Percentiles rank a stretch among this genome's conserved stretches.
phyloP scores from a whole-genome alignment of 2,329 filamentous ascomycete genomes.

The Leptoxyphium fumago region DNA sequence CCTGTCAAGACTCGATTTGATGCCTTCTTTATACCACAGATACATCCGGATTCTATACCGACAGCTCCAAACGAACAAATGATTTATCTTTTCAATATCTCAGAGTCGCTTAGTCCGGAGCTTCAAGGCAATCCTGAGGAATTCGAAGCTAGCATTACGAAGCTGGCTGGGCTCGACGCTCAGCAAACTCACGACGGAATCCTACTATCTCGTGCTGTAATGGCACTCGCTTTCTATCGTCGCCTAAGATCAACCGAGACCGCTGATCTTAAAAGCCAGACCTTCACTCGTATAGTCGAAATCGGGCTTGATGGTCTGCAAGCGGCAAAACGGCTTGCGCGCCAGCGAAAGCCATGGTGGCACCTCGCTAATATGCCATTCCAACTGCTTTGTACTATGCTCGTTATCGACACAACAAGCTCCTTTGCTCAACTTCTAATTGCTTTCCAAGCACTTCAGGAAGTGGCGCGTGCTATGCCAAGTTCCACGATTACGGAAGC shows the following conservation, averaged over 20 bases:
- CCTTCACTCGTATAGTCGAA: no score
- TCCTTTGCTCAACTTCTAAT: no score
- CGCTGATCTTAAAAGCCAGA: no score
- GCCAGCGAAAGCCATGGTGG: neutral
- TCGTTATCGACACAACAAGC: neutral
- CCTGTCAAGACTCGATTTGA: neutral
- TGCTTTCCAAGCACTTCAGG: no score
- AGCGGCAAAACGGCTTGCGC: neutral
- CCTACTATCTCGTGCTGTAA: neutral
- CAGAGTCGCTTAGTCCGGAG: neutral
- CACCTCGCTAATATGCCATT: neutral
- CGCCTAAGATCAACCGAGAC: no score
- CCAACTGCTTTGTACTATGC: neutral
- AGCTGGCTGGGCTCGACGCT: neutral
- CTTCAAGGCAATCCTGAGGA: neutral
- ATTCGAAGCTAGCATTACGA: neutral
- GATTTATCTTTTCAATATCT: neutral
- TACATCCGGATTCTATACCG: no score
- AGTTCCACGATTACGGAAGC: no score
- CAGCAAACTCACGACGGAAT: neutral
- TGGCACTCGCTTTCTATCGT: neutral
- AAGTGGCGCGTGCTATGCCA: no score
- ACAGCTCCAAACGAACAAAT: neutral
- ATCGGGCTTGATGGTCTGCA: no score
- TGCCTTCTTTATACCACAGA: neutral